These are phyloP conservation scores for Fusarium udum DNA, from an alignment of 2,329 filamentous ascomycete species.

Conservation along the genomic window DNA sequence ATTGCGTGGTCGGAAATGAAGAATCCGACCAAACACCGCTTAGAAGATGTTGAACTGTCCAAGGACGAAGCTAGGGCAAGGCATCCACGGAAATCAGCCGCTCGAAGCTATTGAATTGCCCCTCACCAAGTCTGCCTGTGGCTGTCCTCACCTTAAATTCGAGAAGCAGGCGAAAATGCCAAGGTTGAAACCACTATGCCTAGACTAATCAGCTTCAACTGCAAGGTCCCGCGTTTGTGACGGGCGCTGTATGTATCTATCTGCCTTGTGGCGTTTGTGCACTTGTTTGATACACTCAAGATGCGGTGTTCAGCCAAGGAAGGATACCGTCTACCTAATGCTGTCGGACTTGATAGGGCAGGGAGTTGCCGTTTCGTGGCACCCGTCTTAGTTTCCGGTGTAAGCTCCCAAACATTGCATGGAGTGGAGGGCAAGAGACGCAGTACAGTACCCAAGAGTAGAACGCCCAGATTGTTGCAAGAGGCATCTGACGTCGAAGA, in stretches of 20 bases:
- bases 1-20: neutral
- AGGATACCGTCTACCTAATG: neutral
- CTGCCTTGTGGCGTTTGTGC: neutral
- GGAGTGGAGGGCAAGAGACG: neutral
- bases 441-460: neutral
- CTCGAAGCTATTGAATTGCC: neutral
- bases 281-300: neutral
- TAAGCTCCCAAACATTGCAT: neutral
- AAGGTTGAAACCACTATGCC: constrained; percentile 2
- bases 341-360: neutral
- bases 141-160: neutral
- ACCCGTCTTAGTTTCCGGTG: neutral
- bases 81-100: neutral
- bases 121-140: constrained; percentile 1
- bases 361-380: constrained; percentile 8
- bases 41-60: neutral
- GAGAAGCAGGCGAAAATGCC: neutral
- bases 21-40: neutral
- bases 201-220: neutral
- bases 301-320: neutral
- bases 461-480: neutral
- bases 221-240: constrained; percentile 1
- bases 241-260: neutral
- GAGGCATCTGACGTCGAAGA: constrained; percentile 28
- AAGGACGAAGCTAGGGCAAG: neutral